These are phyloP conservation scores for Cutaneotrichosporon cavernicola DNA, from an alignment of 1,284 basidiomycete genomes.

Conservation along the genomic window DNA sequence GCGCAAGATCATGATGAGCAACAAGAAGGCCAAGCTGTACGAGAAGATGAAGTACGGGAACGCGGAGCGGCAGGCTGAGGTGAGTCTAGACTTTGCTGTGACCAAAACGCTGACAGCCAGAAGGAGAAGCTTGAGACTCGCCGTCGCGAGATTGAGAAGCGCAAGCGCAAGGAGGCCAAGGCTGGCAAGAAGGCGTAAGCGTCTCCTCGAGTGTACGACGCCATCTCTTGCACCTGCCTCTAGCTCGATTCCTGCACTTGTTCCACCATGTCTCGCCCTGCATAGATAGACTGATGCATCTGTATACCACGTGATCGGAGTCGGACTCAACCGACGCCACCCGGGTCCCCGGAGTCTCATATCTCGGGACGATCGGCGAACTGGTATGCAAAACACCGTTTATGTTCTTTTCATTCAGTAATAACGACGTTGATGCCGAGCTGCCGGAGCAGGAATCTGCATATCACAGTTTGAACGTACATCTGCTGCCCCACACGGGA, in stretches of 20 bases:
- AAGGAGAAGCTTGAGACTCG: slow-evolving; percentile 62
- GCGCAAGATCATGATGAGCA: slow-evolving; percentile 98
- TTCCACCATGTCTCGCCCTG: background rate
- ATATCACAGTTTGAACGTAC: too few species aligned
- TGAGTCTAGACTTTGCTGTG: slow-evolving; percentile 52
- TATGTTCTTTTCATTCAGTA: background rate
- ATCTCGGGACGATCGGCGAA: too few species aligned
- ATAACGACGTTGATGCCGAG: background rate
- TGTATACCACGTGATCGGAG: slow-evolving; percentile 8
- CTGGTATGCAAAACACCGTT: background rate
- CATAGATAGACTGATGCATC: slow-evolving; percentile 14
- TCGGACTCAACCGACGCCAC: background rate
- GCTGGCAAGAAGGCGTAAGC: slow-evolving; percentile 9
- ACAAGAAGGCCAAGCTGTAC: slow-evolving; percentile 93
- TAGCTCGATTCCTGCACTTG: background rate
- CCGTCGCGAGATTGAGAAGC: slow-evolving; percentile 62
- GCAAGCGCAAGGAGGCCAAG: slow-evolving; percentile 56
- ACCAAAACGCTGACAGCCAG: slow-evolving; percentile 51
- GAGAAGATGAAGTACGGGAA: slow-evolving; percentile 91
- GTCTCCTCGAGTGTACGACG: too few species aligned
- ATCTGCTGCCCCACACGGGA: too few species aligned
- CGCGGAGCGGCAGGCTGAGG: slow-evolving; percentile 76
- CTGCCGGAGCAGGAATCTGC: too few species aligned
- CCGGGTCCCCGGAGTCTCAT: too few species aligned
- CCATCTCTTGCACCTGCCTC: background rate